Evolutionary conservation across 768 basidiomycete genomes (phyloP).

Genomic region (Tylopilus plumbeoviolaceoides): DNA sequence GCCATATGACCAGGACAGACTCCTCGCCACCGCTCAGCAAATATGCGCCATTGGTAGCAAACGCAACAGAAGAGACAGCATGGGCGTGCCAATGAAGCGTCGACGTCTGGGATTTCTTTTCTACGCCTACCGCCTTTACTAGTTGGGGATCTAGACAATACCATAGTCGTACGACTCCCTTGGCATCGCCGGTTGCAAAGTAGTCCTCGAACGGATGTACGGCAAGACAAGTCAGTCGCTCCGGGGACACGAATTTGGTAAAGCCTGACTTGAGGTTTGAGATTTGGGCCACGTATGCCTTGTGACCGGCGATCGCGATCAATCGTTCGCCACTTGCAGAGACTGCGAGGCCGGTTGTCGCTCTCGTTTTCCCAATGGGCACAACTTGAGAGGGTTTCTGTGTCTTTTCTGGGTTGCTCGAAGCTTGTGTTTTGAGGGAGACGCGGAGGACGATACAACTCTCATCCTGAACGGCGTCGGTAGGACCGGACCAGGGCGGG

Average conservation of each 20-base stretch:
- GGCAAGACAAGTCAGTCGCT: constrained; percentile 76
- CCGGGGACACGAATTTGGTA: constrained; percentile 79
- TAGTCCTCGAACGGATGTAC: constrained; percentile 89
- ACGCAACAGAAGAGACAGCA: constrained; percentile 79
- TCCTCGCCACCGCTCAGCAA: constrained; percentile 94
- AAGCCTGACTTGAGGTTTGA: constrained; percentile 60
- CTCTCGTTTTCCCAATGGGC: constrained; percentile 63
- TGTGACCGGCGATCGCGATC: constrained; percentile 69
- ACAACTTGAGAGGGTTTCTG: constrained; percentile 47
- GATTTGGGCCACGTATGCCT: constrained; percentile 68
- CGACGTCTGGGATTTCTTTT: constrained; percentile 80
- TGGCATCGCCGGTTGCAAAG: constrained; percentile 90
- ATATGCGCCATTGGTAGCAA: constrained; percentile 89
- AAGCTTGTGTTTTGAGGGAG: constrained; percentile 44
- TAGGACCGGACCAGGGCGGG: background rate
- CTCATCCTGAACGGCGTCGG: constrained; percentile 37
- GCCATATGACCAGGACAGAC: constrained; percentile 96
- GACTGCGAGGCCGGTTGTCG: constrained; percentile 59
- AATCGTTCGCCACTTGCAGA: constrained; percentile 79
- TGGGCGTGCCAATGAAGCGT: constrained; percentile 97
- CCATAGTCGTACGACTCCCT: constrained; percentile 86
- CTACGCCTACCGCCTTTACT: constrained; percentile 53
- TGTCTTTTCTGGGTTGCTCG: constrained; percentile 39
- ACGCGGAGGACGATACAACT: constrained; percentile 52
- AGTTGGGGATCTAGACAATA: constrained; percentile 75